A percentile compares a stretch with the other conserved stretches of the same genome.
phyloP scores from a whole-genome alignment of 352 stramenopile species.

The Pythium scleroteichum region DNA sequence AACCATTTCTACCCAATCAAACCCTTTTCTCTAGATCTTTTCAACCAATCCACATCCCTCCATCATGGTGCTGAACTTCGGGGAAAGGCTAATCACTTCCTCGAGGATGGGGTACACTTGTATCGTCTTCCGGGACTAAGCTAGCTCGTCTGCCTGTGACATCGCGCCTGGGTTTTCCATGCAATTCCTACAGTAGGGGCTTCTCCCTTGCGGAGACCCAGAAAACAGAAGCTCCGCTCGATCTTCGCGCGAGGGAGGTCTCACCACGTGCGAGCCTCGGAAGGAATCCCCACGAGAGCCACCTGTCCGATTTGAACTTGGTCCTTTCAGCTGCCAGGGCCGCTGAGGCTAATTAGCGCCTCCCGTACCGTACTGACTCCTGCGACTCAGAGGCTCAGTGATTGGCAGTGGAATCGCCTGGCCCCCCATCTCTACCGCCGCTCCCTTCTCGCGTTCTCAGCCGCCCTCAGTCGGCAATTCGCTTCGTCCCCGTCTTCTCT shows the following conservation, averaged over 20 bases:
- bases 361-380: slow-evolving; percentile 20
- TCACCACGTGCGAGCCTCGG: slow-evolving; percentile 5
- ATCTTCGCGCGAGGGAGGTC: too few relatives aligned
- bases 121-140: background rate
- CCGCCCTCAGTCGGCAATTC: slow-evolving; percentile 20
- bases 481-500: slow-evolving; percentile 12
- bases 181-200: background rate
- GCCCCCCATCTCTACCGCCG: slow-evolving; percentile 11
- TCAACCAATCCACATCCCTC: slow-evolving; percentile 1
- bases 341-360: slow-evolving; percentile 20
- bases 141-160: background rate
- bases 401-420: slow-evolving; percentile 21
- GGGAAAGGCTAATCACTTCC: slow-evolving; percentile 12
- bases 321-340: too few relatives aligned
- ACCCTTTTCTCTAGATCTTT: background rate
- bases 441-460: slow-evolving; percentile 1
- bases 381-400: slow-evolving; percentile 20
- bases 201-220: slow-evolving; percentile 1
- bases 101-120: background rate
- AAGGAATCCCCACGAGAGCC: too few relatives aligned
- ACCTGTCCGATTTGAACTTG: slow-evolving; percentile 17
- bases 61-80: slow-evolving; percentile 3
- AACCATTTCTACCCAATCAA: slow-evolving; percentile 8
- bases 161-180: background rate
- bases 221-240: slow-evolving; percentile 14